Evolutionary conservation across 1,284 basidiomycete species (phyloP), one percentile per base, ranked within the genome.

Genomic region (Cryptococcus jaspeensis): DNA sequence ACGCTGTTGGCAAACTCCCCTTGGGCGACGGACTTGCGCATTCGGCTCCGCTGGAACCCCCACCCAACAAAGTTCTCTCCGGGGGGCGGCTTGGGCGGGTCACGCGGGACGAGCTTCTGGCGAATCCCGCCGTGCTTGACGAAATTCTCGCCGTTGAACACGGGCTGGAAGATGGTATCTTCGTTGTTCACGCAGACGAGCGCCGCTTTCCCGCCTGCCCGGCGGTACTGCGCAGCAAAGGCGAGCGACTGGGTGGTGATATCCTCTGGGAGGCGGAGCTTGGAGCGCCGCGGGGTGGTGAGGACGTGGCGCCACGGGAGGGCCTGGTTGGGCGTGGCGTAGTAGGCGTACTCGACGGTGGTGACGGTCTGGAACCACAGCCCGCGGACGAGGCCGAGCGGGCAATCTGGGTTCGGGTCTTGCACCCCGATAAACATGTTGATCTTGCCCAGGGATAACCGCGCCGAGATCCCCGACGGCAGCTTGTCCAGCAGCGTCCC

Each of bases 331-430:
- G 75, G 61, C 49, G 69, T 58, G 16, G 75, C 79, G 55, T 88
- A 75, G 18, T 83, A 83, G 60, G 84, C 85, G 64, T 86, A 88
- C 62, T 87, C 84, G 15, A 86, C 39, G 0, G 82, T 81, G 18
- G 86, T 49, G 0, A 83, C 79, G 0, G 84, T 84, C 50, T 85
- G 83, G 13, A 88, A 66, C 20, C 86, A 86, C 41, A 91, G 72
- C 1, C 92, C 92, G 25, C 89, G 84, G 2, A 84, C 85, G 9
- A 92, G 80, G 36, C 83, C 84, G 52, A 84, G 73, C 18, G 82
- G 80, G 63, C 88, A 86, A 0, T 81, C 76, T 0, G 89, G 88
- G 59, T 89, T 89, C 48, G 91, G 81, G 69, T 93, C 92, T 37
- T 82, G 82, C 18, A 87, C 84, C 5, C 89, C 89, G 40, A 90